These are phyloP conservation scores for Penicillium longicatenatum DNA, from an alignment of 495 filamentous ascomycete genomes.

Conservation along the genomic window DNA sequence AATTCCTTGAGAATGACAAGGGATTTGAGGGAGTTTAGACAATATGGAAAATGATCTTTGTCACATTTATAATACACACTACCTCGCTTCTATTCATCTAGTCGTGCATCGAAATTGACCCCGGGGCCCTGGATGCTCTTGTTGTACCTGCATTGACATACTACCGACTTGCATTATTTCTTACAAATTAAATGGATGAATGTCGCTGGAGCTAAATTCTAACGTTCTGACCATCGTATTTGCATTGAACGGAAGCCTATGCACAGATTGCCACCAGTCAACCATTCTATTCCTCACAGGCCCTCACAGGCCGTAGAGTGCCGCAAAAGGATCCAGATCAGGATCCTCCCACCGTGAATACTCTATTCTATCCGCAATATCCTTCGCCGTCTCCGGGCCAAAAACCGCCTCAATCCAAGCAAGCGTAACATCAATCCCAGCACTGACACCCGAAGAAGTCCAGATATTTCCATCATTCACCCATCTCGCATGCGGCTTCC, in stretches of 20 bases:
- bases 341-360: conserved; percentile 22
- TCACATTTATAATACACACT: neutral
- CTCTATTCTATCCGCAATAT: conserved; percentile 19
- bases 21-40: neutral
- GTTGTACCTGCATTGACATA: too few relatives aligned
- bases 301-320: conserved; percentile 15
- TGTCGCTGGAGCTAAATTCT: too few relatives aligned
- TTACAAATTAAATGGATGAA: too few relatives aligned
- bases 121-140: neutral
- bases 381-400: conserved; percentile 17
- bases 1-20: conserved; percentile 45
- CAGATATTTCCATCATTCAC: conserved; percentile 66
- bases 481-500: conserved; percentile 66
- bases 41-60: neutral
- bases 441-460: conserved; percentile 62
- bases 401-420: conserved; percentile 29
- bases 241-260: neutral
- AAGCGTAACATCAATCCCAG: conserved; percentile 64
- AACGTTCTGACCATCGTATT: neutral
- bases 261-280: neutral
- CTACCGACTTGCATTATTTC: too few relatives aligned
- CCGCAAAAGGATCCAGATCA: conserved; percentile 25
- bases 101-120: neutral
- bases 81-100: neutral
- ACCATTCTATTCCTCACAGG: neutral